phyloP scores from a whole-genome alignment of 2,329 filamentous ascomycete species.

The Colletotrichum magnum region DNA sequence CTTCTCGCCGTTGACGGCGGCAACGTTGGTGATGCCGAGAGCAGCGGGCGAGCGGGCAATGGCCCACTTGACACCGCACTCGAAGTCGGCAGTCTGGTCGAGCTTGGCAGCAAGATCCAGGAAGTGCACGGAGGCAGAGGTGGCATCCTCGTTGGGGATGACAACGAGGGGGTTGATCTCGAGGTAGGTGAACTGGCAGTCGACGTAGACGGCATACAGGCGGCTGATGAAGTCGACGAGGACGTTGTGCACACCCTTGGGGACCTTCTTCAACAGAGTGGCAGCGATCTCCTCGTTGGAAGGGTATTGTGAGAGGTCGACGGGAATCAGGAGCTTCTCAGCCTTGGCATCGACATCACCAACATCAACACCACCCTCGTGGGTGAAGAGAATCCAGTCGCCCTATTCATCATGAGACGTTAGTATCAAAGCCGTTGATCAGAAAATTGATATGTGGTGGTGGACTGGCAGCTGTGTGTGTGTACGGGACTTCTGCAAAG shows the following conservation, averaged over 20 bases:
- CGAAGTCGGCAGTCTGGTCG: conserved; percentile 98
- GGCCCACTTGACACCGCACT: conserved; percentile 99
- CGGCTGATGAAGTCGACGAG: conserved; percentile 99
- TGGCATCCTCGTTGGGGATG: conserved; percentile 92
- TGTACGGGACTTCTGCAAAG: conserved; percentile 23
- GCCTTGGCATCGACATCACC: conserved; percentile 99
- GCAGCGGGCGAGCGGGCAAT: conserved; percentile 92
- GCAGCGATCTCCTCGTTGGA: conserved; percentile 94
- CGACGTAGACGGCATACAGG: conserved; percentile 98
- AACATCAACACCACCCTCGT: conserved; percentile 99
- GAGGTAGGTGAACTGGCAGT: conserved; percentile 99
- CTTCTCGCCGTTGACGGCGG: conserved; percentile 76
- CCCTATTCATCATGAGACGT: conserved; percentile 70
- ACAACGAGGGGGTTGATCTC: conserved; percentile 99
- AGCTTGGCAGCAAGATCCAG: conserved; percentile 98
- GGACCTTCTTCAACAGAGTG: conserved; percentile 91
- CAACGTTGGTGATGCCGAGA: conserved; percentile 82
- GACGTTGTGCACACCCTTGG: conserved; percentile 96
- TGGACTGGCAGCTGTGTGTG: conserved; percentile 18
- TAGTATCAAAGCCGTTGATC: conserved; percentile 19
- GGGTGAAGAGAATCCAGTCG: conserved; percentile 99
- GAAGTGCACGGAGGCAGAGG: conserved; percentile 96
- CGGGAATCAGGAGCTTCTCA: conserved; percentile 97
- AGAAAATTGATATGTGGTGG: not conserved
- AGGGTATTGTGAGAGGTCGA: conserved; percentile 94